Conservation (phyloP, 441 rosid species). For the Pelargonium cotyledonis region DNA sequence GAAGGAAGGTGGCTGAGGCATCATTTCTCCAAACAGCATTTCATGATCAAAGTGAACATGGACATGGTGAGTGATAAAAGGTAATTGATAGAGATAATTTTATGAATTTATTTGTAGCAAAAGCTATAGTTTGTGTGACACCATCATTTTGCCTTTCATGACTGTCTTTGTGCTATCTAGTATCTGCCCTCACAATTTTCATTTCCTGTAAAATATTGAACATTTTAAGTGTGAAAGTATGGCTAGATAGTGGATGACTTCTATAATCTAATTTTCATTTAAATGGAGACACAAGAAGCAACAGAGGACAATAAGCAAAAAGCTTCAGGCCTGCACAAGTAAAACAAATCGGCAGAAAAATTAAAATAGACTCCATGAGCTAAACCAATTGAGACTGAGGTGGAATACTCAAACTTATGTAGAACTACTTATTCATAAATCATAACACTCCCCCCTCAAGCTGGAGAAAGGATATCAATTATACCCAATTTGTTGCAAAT, state of each 20-base stretch:
- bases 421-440: too few relatives aligned
- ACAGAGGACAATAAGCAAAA: too few relatives aligned
- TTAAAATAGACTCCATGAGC: too few relatives aligned
- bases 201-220: background rate
- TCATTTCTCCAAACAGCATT: slow-evolving; percentile 25
- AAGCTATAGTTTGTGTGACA: background rate
- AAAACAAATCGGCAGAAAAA: too few relatives aligned
- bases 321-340: too few relatives aligned
- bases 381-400: too few relatives aligned
- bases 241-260: background rate
- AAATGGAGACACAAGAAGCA: too few relatives aligned
- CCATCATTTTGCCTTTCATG: background rate
- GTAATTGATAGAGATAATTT: background rate
- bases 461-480: too few relatives aligned
- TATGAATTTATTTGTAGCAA: background rate
- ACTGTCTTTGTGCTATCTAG: background rate
- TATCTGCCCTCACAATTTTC: background rate
- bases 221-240: background rate
- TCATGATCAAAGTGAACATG: slow-evolving; percentile 23
- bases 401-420: too few relatives aligned
- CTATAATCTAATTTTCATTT: background rate
- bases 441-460: too few relatives aligned
- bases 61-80: slow-evolving; percentile 24
- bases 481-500: background rate
- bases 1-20: slow-evolving; percentile 30